A percentile compares a stretch with the other conserved stretches of the same genome.
Evolutionary conservation across 1,284 basidiomycete genomes (phyloP).

Genomic region (Ustilago lituana): DNA sequence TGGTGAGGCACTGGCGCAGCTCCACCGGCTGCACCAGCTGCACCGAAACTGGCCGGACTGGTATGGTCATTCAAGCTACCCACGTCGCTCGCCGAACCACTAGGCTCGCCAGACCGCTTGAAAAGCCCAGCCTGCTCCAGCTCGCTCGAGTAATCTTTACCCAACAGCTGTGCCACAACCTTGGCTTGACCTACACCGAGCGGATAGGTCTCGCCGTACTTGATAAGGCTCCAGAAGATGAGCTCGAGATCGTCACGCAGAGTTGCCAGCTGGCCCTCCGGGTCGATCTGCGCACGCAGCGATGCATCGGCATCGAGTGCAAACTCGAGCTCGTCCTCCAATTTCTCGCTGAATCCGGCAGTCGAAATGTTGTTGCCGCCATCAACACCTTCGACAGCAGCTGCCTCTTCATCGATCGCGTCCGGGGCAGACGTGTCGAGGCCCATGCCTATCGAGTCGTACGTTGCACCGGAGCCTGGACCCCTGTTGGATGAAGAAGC

Average conservation of each 20-base stretch:
- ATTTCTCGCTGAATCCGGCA: constrained; percentile 13
- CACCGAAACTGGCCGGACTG: constrained; percentile 12
- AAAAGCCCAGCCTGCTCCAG: constrained; percentile 40
- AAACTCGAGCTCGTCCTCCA: constrained; percentile 46
- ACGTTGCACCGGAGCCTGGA: constrained; percentile 16
- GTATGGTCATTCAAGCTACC: constrained; percentile 16
- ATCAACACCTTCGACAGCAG: constrained; percentile 8
- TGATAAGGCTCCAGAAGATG: constrained; percentile 50
- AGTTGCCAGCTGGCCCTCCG: constrained; percentile 22
- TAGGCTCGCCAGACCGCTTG: constrained; percentile 20
- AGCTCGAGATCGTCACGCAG: constrained; percentile 45
- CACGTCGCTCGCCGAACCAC: constrained; percentile 22
- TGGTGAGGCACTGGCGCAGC: constrained; percentile 3
- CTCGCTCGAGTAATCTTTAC: constrained; percentile 43
- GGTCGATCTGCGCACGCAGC: constrained; percentile 38
- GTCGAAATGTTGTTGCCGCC: constrained; percentile 20
- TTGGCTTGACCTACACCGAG: constrained; percentile 45
- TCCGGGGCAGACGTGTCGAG: constrained; percentile 26
- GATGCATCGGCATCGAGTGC: constrained; percentile 29
- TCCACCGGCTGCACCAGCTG: constrained; percentile 1
- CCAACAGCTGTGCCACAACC: constrained; percentile 45
- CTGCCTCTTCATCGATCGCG: constrained; percentile 28
- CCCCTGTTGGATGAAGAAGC: constrained; percentile 7
- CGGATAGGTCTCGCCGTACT: constrained; percentile 49
- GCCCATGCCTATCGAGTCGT: constrained; percentile 26